These are phyloP conservation scores for Pezicula carpinea DNA, from an alignment of 2,329 filamentous ascomycete genomes.

Conservation along the genomic window DNA sequence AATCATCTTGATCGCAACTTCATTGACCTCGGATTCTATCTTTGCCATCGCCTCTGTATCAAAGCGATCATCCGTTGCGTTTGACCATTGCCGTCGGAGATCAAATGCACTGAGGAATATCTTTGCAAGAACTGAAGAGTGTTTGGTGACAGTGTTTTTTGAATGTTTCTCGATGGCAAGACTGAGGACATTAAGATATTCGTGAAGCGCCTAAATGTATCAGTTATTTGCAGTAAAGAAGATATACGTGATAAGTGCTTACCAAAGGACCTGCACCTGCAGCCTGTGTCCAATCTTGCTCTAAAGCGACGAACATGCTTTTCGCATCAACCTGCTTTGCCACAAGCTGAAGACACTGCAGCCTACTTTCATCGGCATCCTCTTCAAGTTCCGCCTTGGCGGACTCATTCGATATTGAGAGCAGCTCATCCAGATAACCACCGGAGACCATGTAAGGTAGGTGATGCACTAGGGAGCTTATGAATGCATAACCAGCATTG, in stretches of 20 bases:
- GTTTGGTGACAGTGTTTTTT: constrained; percentile 75
- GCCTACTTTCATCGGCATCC: constrained; percentile 59
- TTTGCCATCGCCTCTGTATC: constrained; percentile 44
- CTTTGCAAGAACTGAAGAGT: constrained; percentile 63
- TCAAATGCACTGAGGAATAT: constrained; percentile 59
- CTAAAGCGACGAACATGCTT: constrained; percentile 68
- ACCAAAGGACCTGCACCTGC: constrained; percentile 56
- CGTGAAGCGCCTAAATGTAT: constrained; percentile 51
- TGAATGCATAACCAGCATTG: constrained; percentile 75
- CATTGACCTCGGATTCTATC: constrained; percentile 62
- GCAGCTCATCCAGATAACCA: constrained; percentile 65
- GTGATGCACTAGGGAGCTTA: constrained; percentile 75
- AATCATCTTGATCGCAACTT: constrained; percentile 79
- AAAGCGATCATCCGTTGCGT: constrained; percentile 37
- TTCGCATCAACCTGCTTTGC: constrained; percentile 75
- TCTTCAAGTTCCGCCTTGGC: constrained; percentile 57
- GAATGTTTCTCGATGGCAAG: constrained; percentile 70
- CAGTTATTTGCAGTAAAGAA: constrained; percentile 10
- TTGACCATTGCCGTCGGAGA: constrained; percentile 53
- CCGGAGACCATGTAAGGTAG: constrained; percentile 86
- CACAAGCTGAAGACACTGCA: constrained; percentile 66
- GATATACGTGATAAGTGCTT: constrained; percentile 29
- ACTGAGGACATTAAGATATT: constrained; percentile 66
- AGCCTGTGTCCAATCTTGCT: constrained; percentile 67
- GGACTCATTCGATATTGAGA: constrained; percentile 69